Evolutionary conservation across 1,284 basidiomycete species (phyloP).

Genomic region (Meira nashicola): DNA sequence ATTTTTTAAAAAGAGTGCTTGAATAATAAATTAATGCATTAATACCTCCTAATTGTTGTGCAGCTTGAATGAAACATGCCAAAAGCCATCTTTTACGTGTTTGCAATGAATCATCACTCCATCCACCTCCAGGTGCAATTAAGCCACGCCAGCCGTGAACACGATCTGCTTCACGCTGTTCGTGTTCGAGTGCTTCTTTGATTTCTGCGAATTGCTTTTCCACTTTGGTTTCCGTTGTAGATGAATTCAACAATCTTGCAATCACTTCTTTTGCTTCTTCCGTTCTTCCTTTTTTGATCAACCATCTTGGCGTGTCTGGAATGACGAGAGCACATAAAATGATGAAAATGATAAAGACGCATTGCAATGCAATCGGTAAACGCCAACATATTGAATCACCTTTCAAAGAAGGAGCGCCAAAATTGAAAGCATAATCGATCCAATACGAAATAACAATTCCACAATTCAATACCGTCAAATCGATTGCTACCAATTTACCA

Average conservation of each 20-base stretch:
- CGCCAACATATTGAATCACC: constrained; percentile 12
- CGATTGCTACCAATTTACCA: constrained; percentile 8
- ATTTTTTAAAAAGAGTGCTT: constrained; percentile 12
- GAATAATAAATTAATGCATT: constrained; percentile 65
- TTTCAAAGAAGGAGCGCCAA: neutral
- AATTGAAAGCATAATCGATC: constrained; percentile 11
- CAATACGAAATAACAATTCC: constrained; percentile 12
- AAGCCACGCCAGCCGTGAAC: constrained; percentile 7
- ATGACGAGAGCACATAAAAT: constrained; percentile 15
- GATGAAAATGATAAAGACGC: constrained; percentile 15
- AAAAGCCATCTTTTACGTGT: constrained; percentile 6
- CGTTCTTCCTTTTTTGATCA: constrained; percentile 12
- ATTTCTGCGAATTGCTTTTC: neutral
- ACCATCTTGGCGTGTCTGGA: constrained; percentile 20
- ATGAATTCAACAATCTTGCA: constrained; percentile 5
- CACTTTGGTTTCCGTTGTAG: neutral
- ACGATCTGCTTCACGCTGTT: constrained; percentile 10
- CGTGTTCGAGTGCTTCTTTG: constrained; percentile 9
- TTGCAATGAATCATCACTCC: constrained; percentile 9
- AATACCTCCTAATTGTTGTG: constrained; percentile 44
- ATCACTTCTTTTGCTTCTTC: constrained; percentile 11
- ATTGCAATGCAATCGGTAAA: constrained; percentile 16
- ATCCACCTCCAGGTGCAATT: constrained; percentile 11
- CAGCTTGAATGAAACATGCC: constrained; percentile 10
- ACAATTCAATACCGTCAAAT: constrained; percentile 7